Conservation (phyloP, 441 rosid genomes). For the Arabidopsis hybrid region DNA sequence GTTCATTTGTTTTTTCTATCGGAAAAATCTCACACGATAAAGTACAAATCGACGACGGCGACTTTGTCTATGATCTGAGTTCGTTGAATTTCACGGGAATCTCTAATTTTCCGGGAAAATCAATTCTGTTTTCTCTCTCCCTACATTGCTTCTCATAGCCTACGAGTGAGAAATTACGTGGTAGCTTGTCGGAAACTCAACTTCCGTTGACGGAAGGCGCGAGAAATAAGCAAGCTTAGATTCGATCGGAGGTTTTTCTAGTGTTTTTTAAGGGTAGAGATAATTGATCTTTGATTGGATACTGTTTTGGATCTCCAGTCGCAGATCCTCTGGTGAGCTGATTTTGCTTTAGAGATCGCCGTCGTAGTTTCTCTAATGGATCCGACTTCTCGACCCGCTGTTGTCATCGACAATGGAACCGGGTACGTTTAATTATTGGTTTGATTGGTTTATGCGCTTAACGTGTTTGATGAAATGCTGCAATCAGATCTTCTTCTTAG, state of each 20-base stretch:
- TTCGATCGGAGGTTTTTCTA: constrained; percentile 25
- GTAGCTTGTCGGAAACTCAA: constrained; percentile 30
- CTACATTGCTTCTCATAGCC: constrained; percentile 16
- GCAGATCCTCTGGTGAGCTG: constrained; percentile 47
- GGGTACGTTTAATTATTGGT: constrained; percentile 57
- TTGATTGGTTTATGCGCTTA: constrained; percentile 2
- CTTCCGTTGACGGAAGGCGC: constrained; percentile 22
- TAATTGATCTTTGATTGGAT: constrained; percentile 40
- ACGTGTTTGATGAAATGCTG: constrained; percentile 54
- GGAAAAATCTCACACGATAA: constrained; percentile 10
- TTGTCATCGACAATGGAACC: constrained; percentile 96
- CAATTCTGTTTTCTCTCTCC: neutral
- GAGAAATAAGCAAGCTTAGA: constrained; percentile 23
- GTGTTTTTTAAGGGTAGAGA: neutral
- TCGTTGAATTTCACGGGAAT: constrained; percentile 31
- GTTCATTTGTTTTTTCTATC: constrained; percentile 17
- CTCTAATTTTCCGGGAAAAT: constrained; percentile 21
- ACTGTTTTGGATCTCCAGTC: constrained; percentile 60
- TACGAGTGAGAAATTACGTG: constrained; percentile 9
- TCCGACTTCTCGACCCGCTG: constrained; percentile 91
- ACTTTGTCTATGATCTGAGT: constrained; percentile 39
- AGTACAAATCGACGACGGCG: constrained; percentile 42
- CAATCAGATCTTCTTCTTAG: neutral
- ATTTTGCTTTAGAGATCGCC: constrained; percentile 16
- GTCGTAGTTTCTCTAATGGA: constrained; percentile 59